Percentiles rank a stretch among this genome's conserved stretches.
Evolutionary conservation across 768 basidiomycete species (phyloP).

Genomic region (Chalciporus pseudorubinellus): DNA sequence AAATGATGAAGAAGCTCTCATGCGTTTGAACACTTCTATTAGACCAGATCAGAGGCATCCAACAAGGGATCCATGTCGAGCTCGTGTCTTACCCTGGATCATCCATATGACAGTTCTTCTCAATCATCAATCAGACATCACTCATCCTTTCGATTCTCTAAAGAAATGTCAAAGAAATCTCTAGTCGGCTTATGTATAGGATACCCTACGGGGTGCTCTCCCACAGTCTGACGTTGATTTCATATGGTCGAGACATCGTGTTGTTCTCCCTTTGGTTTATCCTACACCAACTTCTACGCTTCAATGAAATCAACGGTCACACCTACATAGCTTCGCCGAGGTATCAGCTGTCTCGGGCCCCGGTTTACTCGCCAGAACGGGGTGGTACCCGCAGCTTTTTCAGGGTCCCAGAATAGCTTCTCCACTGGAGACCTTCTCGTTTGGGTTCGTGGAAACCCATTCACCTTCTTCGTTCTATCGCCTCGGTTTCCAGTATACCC

Average conservation of each 20-base stretch:
- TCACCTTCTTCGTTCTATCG: neutral
- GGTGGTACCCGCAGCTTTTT: neutral
- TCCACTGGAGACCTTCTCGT: neutral
- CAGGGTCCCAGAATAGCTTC: slow-evolving; percentile 1
- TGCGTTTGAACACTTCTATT: neutral
- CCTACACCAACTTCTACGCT: slow-evolving; percentile 1
- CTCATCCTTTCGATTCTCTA: neutral
- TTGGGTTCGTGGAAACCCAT: neutral
- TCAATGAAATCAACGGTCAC: slow-evolving; percentile 4
- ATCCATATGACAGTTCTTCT: no score
- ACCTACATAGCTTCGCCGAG: neutral
- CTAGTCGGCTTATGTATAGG: slow-evolving; percentile 9
- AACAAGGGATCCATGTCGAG: neutral
- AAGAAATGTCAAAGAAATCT: no score
- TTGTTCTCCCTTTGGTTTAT: neutral
- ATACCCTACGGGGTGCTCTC: neutral
- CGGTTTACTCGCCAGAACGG: neutral
- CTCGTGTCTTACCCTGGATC: no score
- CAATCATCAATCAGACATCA: neutral
- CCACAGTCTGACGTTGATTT: neutral
- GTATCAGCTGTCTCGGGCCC: neutral
- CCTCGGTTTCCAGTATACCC: neutral
- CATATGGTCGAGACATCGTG: neutral
- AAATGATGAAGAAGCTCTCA: neutral
- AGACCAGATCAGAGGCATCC: neutral